A percentile compares a stretch with the other conserved stretches of the same genome.
Evolutionary conservation across 2,329 filamentous ascomycete species (phyloP).

Genomic region (Talaromyces sp.): DNA sequence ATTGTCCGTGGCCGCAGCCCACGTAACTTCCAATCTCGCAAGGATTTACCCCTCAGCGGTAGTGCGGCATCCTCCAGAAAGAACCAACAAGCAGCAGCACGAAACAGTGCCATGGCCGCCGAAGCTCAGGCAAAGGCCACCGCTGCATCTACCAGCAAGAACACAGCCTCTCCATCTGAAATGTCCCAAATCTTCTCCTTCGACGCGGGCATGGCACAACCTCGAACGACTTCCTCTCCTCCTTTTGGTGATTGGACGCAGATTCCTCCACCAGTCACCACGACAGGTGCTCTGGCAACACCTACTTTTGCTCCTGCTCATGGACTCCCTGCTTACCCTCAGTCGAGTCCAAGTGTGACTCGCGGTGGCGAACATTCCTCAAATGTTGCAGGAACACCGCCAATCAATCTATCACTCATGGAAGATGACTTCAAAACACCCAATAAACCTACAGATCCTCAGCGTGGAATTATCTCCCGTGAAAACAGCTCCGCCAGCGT

Average conservation of each 20-base stretch:
- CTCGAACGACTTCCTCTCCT: conserved; percentile 24
- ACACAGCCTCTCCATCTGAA: conserved; percentile 33
- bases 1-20: conserved; percentile 92
- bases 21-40: conserved; percentile 88
- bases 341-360: conserved; percentile 52
- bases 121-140: conserved; percentile 40
- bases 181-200: conserved; percentile 20
- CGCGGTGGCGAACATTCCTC: conserved; percentile 31
- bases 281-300: conserved; percentile 20
- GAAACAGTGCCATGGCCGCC: conserved; percentile 15
- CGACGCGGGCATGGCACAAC: conserved; percentile 29
- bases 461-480: conserved; percentile 15
- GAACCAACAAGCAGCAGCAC: conserved; percentile 36
- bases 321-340: conserved; percentile 43
- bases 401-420: conserved; percentile 54
- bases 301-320: conserved; percentile 22
- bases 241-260: conserved; percentile 36
- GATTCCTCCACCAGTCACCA: conserved; percentile 27
- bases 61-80: conserved; percentile 77
- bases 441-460: conserved; percentile 20
- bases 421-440: conserved; percentile 52
- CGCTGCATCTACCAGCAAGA: conserved; percentile 24
- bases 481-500: conserved; percentile 22
- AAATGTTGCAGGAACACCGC: conserved; percentile 43
- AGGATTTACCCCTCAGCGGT: conserved; percentile 83